Base-by-base conservation (phyloP, 768 basidiomycete species). In the Dioszegia crocea region DNA sequence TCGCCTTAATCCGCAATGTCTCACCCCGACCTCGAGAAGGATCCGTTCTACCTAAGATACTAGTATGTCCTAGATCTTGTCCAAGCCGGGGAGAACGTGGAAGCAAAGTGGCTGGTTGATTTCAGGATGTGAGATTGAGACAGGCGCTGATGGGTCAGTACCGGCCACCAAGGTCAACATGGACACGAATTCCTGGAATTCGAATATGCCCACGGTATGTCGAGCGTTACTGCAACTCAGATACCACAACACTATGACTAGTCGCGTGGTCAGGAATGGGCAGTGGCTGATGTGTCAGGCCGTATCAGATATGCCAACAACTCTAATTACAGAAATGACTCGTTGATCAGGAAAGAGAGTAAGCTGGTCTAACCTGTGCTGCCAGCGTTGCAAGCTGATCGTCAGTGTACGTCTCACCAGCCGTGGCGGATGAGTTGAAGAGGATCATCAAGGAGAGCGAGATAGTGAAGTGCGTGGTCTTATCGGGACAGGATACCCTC, bases 161-260 rank as follows among this genome's bases (percentile, higher is more conserved):
- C 93, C 29, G 94, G 96, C n/a, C 94, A 99, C 78, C 93, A 91
- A 70, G 94, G 94, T 61, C 92, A 92, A 77, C 92, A 94, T 70
- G 93, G 91, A 21, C 92, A 96, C 79, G 92, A 96, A 77, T 98
- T 98, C 77, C 83, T 99, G 45, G 94, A 99, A 77, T 99, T 98
- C 70, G 94, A 98, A 78, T 97, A 97, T 80, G 88, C 90, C 14
- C 89, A 93, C 80, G 94, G 94, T 38, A 40, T 48, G 74, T 61
- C 14, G 8, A n/a, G n/a, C n/a, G n/a, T n/a, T n/a, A n/a, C n/a
- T n/a, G n/a, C n/a, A n/a, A n/a, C n/a, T n/a, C n/a, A n/a, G n/a
- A n/a, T n/a, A n/a, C n/a, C n/a, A n/a, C n/a, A 11, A 33, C 29
- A 30, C 23, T 44, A 40, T 36, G 2, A 0, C 24, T 41, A 30